phyloP scores from a whole-genome alignment of 2,329 filamentous ascomycete species.

The Teratosphaeria gauchensis region DNA sequence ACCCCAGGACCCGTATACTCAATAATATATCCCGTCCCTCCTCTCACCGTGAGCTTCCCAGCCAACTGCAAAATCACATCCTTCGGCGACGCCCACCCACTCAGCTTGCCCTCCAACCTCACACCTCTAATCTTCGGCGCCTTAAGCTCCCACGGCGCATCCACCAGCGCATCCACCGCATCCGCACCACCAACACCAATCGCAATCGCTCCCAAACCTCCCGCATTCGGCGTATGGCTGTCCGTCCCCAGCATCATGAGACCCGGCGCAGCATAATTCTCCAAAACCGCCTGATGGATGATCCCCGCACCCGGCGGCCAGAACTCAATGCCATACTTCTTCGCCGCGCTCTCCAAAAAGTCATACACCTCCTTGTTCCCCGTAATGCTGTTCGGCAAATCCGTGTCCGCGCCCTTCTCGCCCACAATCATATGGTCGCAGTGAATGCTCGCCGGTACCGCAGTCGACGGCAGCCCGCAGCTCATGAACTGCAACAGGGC shows the following conservation, averaged over 20 bases:
- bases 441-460: conserved; percentile 93
- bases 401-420: conserved; percentile 75
- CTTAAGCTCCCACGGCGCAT: conserved; percentile 95
- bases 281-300: conserved; percentile 93
- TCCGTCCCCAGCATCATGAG: conserved; percentile 99
- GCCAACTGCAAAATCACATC: conserved; percentile 88
- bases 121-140: conserved; percentile 86
- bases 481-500: conserved; percentile 97
- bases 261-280: conserved; percentile 95
- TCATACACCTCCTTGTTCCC: conserved; percentile 97
- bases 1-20: conserved; percentile 72
- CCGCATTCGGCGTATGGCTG: conserved; percentile 95
- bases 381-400: conserved; percentile 74
- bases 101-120: conserved; percentile 70
- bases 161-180: conserved; percentile 90
- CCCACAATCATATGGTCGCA: conserved; percentile 99
- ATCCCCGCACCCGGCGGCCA: conserved; percentile 92
- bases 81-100: conserved; percentile 88
- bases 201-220: conserved; percentile 82
- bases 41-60: conserved; percentile 75
- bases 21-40: conserved; percentile 88
- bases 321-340: conserved; percentile 89
- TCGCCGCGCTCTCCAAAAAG: conserved; percentile 85
- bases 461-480: conserved; percentile 78
- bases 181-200: conserved; percentile 97